Evolutionary conservation across 331 rosid genomes (phyloP).

Genomic region (Acacia pycnantha): DNA sequence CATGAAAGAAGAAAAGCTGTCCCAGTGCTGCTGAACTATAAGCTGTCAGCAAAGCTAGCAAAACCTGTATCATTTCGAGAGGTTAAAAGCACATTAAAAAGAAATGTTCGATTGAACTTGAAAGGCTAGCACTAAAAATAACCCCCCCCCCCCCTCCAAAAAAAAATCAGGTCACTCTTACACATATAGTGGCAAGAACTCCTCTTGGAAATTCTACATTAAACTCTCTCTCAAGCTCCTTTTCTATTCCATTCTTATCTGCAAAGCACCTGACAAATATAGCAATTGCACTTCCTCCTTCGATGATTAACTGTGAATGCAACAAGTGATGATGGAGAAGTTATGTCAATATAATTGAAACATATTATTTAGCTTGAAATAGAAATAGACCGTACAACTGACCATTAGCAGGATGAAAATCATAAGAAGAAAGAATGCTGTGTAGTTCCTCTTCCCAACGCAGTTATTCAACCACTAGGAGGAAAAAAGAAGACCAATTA

Average conservation of each 20-base stretch:
- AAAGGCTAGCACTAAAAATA: background rate
- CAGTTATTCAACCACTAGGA: constrained; percentile 97
- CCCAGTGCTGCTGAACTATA: constrained; percentile 93
- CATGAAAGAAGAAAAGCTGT: constrained; percentile 91
- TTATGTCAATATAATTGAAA: background rate
- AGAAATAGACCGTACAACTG: constrained; percentile 24
- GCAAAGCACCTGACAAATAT: constrained; percentile 80
- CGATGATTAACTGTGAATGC: constrained; percentile 60
- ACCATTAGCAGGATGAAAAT: constrained; percentile 74
- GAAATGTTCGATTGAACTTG: constrained; percentile 18
- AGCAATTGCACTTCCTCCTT: constrained; percentile 84
- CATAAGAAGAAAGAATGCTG: constrained; percentile 79
- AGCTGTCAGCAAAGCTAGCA: constrained; percentile 65
- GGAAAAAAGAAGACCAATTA: background rate
- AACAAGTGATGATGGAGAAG: constrained; percentile 17
- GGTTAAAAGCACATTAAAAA: constrained; percentile 17
- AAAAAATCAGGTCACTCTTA: constrained; percentile 31
- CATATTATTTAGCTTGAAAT: constrained; percentile 16
- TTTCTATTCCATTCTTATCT: constrained; percentile 68
- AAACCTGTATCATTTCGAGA: constrained; percentile 52
- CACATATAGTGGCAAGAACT: constrained; percentile 74
- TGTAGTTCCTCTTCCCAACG: constrained; percentile 85
- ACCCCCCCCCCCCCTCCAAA: too few species aligned
- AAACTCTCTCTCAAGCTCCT: constrained; percentile 61
- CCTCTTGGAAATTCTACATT: constrained; percentile 67